phyloP scores from a whole-genome alignment of 192 early-diverging fungal species.

The Linnemannia zychae region DNA sequence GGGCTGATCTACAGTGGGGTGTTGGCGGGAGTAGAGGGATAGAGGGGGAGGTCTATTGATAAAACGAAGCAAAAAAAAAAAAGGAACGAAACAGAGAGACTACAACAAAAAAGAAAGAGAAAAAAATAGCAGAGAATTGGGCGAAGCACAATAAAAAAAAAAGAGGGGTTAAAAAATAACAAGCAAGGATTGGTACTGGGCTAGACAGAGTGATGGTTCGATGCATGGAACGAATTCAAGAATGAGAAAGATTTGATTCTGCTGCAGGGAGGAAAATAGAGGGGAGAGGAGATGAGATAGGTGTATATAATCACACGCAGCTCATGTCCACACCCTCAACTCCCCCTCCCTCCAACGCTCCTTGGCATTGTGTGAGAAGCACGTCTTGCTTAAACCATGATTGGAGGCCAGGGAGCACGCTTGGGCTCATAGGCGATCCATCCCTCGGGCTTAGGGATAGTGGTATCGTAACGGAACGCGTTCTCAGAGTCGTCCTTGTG shows the following conservation, averaged over 20 bases:
- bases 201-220: background rate
- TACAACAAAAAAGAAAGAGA: background rate
- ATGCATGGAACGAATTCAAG: constrained; percentile 8
- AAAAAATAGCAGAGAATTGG: constrained; percentile 1
- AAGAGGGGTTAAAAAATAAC: background rate
- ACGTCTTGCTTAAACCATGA: constrained; percentile 45
- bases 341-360: no score
- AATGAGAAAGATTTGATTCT: no score
- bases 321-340: no score
- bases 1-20: constrained; percentile 8
- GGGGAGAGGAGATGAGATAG: no score
- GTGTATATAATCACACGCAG: no score
- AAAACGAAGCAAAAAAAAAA: background rate
- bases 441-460: constrained; percentile 49
- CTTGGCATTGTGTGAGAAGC: no score
- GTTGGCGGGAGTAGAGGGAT: no score
- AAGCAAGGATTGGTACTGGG: background rate
- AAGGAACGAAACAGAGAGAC: no score
- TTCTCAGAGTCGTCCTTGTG: constrained; percentile 53
- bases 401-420: constrained; percentile 51
- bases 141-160: background rate
- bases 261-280: no score
- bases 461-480: constrained; percentile 45
- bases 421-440: constrained; percentile 57
- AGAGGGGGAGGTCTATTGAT: background rate